Conservation (phyloP, 768 basidiomycete species). For the Mycena galericulata region DNA sequence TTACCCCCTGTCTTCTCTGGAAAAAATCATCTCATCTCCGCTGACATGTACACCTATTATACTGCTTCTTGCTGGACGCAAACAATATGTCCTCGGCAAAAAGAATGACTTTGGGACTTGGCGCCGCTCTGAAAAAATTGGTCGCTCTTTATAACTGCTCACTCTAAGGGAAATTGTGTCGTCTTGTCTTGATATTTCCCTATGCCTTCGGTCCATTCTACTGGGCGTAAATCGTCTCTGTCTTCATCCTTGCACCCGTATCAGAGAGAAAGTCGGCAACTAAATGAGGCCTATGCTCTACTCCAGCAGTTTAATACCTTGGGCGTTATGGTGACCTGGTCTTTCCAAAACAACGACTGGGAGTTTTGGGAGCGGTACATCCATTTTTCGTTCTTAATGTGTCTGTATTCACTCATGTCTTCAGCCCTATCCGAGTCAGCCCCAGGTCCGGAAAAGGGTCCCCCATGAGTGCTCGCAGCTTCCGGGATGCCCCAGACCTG, state of each 20-base stretch:
- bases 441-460: neutral
- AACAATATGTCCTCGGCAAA: no score
- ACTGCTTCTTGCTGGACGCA: no score
- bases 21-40: no score
- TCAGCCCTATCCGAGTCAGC: neutral
- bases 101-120: no score
- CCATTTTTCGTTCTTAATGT: neutral
- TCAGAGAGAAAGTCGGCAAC: neutral
- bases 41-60: no score
- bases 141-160: no score
- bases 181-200: no score
- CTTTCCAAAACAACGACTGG: neutral
- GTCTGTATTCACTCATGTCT: neutral
- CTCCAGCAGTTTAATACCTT: neutral
- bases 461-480: neutral
- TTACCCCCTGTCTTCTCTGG: no score
- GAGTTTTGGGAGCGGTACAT: neutral
- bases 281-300: neutral
- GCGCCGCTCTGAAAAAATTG: no score
- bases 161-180: no score
- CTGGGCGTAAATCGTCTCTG: no score
- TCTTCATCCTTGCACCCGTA: neutral
- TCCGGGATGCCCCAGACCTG: neutral
- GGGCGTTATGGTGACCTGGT: neutral
- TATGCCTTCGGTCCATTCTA: neutral